Conservation (phyloP, 345 rosid genomes). For the Pseudoturritis turrita region DNA sequence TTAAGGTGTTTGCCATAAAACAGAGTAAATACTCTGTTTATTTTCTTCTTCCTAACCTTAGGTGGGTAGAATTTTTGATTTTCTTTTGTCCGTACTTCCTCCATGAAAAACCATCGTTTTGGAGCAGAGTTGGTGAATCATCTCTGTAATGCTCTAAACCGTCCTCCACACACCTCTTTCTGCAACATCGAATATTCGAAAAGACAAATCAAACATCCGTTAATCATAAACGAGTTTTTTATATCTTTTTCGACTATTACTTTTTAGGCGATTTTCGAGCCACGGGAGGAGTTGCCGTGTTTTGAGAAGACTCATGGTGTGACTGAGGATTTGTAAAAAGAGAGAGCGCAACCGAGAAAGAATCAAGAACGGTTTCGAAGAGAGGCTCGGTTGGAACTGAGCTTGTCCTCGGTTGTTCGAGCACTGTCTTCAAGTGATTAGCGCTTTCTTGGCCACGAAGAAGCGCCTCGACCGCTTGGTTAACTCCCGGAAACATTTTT, state of each 20-base stretch:
- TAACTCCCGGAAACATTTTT: not conserved
- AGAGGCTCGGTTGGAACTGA: not conserved
- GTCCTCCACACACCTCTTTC: not conserved
- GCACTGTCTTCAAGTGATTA: not conserved
- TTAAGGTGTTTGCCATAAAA: not conserved
- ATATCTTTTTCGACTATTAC: not conserved
- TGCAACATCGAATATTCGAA: not conserved
- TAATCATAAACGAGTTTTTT: not conserved
- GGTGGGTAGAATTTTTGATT: slow-evolving; percentile 28
- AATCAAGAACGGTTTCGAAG: slow-evolving; percentile 8
- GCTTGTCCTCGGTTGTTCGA: not conserved
- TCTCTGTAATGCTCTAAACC: not conserved
- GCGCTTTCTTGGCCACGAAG: slow-evolving; percentile 22
- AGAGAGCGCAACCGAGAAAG: not conserved
- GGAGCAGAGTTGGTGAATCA: not conserved
- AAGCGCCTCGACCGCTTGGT: not conserved
- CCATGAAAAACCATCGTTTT: slow-evolving; percentile 36
- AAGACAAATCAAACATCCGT: not conserved
- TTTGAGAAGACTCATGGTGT: not conserved
- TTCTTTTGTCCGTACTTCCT: slow-evolving; percentile 51
- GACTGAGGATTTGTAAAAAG: not conserved
- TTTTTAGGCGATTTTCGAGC: not conserved
- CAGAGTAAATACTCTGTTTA: not conserved
- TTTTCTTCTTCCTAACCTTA: slow-evolving; percentile 13
- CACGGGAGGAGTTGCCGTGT: not conserved